Conservation (phyloP, 306 rosid species). For the Crotalaria pallida region DNA sequence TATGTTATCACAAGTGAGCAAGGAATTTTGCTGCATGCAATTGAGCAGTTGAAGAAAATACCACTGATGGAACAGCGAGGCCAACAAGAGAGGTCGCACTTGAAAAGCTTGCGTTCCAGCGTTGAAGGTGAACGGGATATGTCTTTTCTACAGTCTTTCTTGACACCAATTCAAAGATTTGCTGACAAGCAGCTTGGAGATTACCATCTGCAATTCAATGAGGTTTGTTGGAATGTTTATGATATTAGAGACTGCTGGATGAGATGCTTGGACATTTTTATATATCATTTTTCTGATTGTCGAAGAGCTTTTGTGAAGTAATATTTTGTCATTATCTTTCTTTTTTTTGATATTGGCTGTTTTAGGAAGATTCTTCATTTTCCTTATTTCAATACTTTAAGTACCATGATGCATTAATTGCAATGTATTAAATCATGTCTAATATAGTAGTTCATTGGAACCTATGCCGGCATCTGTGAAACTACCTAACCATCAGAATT, state of each 20-base stretch:
- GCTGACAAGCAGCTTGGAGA: conserved; percentile 90
- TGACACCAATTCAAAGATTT: conserved; percentile 81
- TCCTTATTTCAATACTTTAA: background rate
- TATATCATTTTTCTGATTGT: background rate
- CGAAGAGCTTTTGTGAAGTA: conserved; percentile 9
- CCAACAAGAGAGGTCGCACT: conserved; percentile 82
- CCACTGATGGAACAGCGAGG: conserved; percentile 95
- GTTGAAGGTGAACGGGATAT: conserved; percentile 60
- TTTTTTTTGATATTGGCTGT: background rate
- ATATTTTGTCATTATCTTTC: conserved; percentile 10
- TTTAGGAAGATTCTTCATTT: background rate
- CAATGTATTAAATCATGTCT: background rate
- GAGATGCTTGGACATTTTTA: conserved; percentile 14
- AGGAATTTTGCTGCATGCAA: conserved; percentile 74
- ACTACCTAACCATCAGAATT: background rate
- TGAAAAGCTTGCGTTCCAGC: conserved; percentile 70
- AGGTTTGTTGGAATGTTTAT: conserved; percentile 52
- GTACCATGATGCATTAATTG: background rate
- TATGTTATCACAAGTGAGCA: conserved; percentile 85
- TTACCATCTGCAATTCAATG: conserved; percentile 81
- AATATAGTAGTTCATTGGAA: background rate
- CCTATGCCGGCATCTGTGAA: background rate
- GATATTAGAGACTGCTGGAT: conserved; percentile 6
- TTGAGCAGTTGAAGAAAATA: conserved; percentile 87
- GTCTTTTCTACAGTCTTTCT: conserved; percentile 79